Evolutionary conservation across 495 filamentous ascomycete species (phyloP), one percentile per base, ranked within the genome.

Genomic region (Pyrenopolyporus hunteri): DNA sequence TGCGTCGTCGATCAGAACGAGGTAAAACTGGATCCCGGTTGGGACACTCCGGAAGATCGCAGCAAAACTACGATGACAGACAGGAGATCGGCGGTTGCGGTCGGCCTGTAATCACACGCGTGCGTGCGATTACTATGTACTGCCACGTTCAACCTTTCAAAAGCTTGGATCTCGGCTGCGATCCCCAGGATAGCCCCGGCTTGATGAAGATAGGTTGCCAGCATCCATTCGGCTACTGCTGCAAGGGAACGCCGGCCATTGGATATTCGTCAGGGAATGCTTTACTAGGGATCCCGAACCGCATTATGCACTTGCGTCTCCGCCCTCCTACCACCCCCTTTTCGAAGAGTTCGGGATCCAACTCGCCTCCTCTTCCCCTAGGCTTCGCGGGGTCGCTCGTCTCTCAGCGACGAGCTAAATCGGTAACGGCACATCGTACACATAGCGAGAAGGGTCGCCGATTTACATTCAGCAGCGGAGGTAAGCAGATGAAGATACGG

Each of bases 11-110:
- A 48, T 48, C 44, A 33, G 44, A 19, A 48, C 26, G 16, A 66
- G 36, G 57, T 67, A 65, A 61, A 69, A 69, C 66, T 58, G 42
- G 58, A 65, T 37, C 55, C 64, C 66, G 37, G 47, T 28, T 54
- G 50, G 49, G 20, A 59, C 54, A 37, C 36, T 36, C 37, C 43
- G 49, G 56, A 60, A 64, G 64, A 67, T 64, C 53, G 49, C 43
- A 51, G 51, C 48, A 55, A 66, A n/a, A 52, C 43, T 31, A 47
- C 39, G 52, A 52, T 55, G 65, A 68, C 59, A 61, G 32, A 42
- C 61, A 65, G 64, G 33, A 68, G 63, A 66, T 64, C 56, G 61
- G 60, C 56, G 57, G 51, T 58, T 61, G 17, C 51, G 40, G 52
- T 26, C 55, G 43, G 44, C 44, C 56, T 46, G 48, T 49, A 55